Evolutionary conservation across 768 basidiomycete species (phyloP), one percentile per base, ranked within the genome.

Genomic region (Collybia sordida): DNA sequence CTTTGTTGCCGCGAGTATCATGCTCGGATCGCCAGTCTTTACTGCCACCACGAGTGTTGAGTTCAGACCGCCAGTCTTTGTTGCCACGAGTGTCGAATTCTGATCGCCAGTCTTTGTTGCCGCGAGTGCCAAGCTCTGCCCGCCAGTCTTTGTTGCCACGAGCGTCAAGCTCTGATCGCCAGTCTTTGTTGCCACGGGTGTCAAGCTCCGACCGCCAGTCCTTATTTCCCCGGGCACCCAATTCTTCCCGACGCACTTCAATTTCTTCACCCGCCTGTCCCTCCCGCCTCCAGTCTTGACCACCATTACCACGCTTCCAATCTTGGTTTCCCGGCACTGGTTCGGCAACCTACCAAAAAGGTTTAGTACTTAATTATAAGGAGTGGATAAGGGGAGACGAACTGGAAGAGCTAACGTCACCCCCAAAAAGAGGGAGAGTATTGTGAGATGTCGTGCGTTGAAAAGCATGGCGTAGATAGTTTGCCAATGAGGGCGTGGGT

Each of bases 331-430:
- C 31, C 9, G 31, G 6, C 15, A 19, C 18, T 19, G 35, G 18
- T 23, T 36, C 31, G n/a, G 22, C 34, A 21, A 6, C 23, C 45
- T 38, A 23, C 34, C 15, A 27, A 15, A 46, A 14, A n/a, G 27
- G 15, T 22, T 35, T 24, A 42, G 42, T 12, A 31, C 9, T 4
- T 31, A 2, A 14, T 31, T 12, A 31, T 27, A 27, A 43, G 22
- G 56, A 75, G 72, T 50, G 76, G 74, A 42, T 69, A 57, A 54
- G 73, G 68, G 51, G 65, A 64, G 51, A 61, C 67, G 47, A 31
- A 31, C 31, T 31, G 31, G 31, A 3, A 31, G 31, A 14, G 31
- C 31, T 11, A 14, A 31, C 11, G 64, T 61, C 39, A 63, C 55
- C 24, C 67, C 55, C 48, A 72, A 57, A 52, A 71, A 53, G 51